A percentile compares a stretch with the other conserved stretches of the same genome.
These are phyloP conservation scores for Kodamaea kakaduensis DNA, from an alignment of 805 yeast genomes.

Conservation along the genomic window DNA sequence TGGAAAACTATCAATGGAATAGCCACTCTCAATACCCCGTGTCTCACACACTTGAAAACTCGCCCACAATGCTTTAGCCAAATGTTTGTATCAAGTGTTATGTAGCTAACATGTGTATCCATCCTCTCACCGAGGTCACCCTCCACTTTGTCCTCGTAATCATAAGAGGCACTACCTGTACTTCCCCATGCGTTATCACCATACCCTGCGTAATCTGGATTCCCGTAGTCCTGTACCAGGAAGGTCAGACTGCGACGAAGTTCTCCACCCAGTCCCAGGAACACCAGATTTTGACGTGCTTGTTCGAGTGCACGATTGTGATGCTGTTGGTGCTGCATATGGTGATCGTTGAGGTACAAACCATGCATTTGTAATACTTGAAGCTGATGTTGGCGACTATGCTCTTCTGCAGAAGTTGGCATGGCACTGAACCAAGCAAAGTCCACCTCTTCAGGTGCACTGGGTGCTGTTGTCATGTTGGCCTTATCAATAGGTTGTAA, in stretches of 20 bases:
- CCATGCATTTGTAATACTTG: conserved; percentile 1
- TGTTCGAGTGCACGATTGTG: conserved; percentile 1
- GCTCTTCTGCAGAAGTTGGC: neutral
- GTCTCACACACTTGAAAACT: conserved; percentile 62
- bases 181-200: no score
- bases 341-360: neutral
- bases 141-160: conserved; percentile 15
- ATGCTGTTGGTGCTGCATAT: conserved; percentile 3
- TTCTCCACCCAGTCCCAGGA: neutral
- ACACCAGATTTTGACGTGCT: neutral
- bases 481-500: conserved; percentile 32
- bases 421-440: conserved; percentile 18
- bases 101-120: conserved; percentile 53
- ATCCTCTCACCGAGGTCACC: conserved; percentile 56
- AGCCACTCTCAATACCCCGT: conserved; percentile 53
- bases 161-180: neutral
- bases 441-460: conserved; percentile 20
- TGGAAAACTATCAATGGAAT: conserved; percentile 76
- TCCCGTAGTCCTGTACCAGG: no score
- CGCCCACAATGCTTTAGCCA: conserved; percentile 82
- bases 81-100: conserved; percentile 71
- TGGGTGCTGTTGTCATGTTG: conserved; percentile 21
- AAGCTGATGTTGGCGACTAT: neutral
- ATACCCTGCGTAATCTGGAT: no score
- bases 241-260: no score